A percentile compares a stretch with the other conserved stretches of the same genome.
These are phyloP conservation scores for Puccinia horiana DNA, from an alignment of 1,284 basidiomycete species.

Conservation along the genomic window DNA sequence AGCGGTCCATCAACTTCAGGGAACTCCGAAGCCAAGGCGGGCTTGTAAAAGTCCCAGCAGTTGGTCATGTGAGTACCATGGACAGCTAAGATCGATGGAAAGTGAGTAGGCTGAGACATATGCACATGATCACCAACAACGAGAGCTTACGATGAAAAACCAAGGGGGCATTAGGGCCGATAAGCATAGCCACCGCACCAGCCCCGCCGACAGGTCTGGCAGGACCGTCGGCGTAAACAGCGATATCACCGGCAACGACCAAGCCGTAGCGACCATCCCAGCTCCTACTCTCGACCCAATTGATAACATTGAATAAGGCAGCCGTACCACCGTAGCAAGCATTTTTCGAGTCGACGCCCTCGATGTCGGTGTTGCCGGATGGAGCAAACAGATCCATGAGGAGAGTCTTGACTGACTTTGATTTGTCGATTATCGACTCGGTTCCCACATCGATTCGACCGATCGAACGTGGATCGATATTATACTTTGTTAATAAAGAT, in stretches of 20 bases:
- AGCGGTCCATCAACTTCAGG: slow-evolving; percentile 96
- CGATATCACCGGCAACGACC: slow-evolving; percentile 95
- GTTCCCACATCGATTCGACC: slow-evolving; percentile 97
- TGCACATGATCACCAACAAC: background rate
- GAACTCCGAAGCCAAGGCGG: slow-evolving; percentile 86
- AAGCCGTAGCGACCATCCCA: slow-evolving; percentile 99
- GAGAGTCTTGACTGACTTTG: slow-evolving; percentile 97
- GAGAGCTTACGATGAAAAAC: slow-evolving; percentile 85
- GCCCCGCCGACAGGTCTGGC: slow-evolving; percentile 96
- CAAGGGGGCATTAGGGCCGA: slow-evolving; percentile 92
- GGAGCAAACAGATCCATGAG: slow-evolving; percentile 96
- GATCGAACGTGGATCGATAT: slow-evolving; percentile 92
- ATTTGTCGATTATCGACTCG: slow-evolving; percentile 99
- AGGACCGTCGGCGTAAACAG: slow-evolving; percentile 93
- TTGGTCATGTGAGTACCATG: slow-evolving; percentile 98
- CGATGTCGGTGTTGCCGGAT: slow-evolving; percentile 92
- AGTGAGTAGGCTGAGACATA: background rate
- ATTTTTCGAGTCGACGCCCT: slow-evolving; percentile 98
- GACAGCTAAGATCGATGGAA: slow-evolving; percentile 67
- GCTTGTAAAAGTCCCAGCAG: slow-evolving; percentile 98
- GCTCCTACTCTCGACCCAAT: slow-evolving; percentile 89
- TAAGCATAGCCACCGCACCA: slow-evolving; percentile 88
- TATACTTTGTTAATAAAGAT: slow-evolving; percentile 87
- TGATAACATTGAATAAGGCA: slow-evolving; percentile 90
- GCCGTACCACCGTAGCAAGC: slow-evolving; percentile 99